phyloP scores from a whole-genome alignment of 140 eudicot species.

The Anethum foeniculum region DNA sequence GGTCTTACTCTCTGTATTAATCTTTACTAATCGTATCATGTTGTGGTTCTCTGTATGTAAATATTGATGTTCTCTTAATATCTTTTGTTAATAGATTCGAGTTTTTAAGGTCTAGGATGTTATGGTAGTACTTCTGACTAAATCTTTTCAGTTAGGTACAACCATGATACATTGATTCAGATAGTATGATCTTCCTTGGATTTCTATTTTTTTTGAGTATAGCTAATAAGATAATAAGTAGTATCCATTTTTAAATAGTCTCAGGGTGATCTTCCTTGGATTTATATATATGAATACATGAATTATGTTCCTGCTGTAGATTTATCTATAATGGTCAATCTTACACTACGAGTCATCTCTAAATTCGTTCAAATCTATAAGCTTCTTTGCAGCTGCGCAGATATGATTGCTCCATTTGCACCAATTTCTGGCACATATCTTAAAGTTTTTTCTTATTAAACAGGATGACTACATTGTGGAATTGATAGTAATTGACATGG shows the following conservation, averaged over 20 bases:
- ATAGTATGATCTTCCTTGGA: not conserved
- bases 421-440: conserved; percentile 8
- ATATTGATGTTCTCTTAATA: not conserved
- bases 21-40: not conserved
- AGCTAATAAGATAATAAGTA: no score
- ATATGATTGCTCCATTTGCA: not conserved
- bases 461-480: conserved; percentile 71
- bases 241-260: no score
- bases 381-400: not conserved
- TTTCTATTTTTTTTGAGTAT: no score
- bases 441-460: conserved; percentile 6
- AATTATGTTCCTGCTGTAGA: not conserved
- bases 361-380: not conserved
- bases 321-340: not conserved
- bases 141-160: not conserved
- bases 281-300: not conserved
- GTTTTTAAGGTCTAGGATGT: not conserved
- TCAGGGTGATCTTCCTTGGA: no score
- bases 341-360: not conserved
- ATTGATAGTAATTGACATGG: conserved; percentile 63
- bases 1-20: not conserved
- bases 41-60: not conserved
- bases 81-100: not conserved
- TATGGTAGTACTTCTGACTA: not conserved
- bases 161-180: not conserved